Percentiles rank a stretch among this genome's conserved stretches.
phyloP scores from a whole-genome alignment of 2,329 filamentous ascomycete genomes.

The Tolypocladium amazonense region DNA sequence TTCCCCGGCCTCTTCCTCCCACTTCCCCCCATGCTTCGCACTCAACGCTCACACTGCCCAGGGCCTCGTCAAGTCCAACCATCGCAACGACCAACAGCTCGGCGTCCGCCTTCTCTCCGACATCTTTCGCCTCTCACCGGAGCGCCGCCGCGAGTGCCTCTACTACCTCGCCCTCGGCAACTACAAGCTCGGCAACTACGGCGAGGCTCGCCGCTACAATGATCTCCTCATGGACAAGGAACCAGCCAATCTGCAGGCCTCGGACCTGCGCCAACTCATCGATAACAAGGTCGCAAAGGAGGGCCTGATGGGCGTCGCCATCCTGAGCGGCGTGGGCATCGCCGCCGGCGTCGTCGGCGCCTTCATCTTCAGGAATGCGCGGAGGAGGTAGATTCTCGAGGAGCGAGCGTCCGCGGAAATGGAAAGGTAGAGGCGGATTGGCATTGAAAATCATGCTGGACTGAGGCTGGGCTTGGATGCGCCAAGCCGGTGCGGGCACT shows the following conservation, averaged over 20 bases:
- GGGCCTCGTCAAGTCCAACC: slow-evolving; percentile 90
- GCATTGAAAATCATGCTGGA: background rate
- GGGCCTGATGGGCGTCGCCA: slow-evolving; percentile 86
- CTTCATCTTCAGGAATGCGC: slow-evolving; percentile 68
- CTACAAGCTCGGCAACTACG: slow-evolving; percentile 97
- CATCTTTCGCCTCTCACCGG: slow-evolving; percentile 88
- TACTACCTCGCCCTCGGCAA: slow-evolving; percentile 97
- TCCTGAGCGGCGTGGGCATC: slow-evolving; percentile 85
- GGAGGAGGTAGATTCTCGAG: slow-evolving; percentile 35
- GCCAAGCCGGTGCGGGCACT: background rate
- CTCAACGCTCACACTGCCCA: slow-evolving; percentile 22
- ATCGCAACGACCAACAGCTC: slow-evolving; percentile 80
- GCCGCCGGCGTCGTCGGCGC: slow-evolving; percentile 89
- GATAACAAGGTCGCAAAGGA: slow-evolving; percentile 96
- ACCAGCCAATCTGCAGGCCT: slow-evolving; percentile 80
- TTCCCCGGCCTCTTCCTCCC: slow-evolving; percentile 1
- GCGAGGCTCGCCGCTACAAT: slow-evolving; percentile 88
- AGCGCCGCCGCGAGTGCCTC: slow-evolving; percentile 91
- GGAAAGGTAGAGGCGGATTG: background rate
- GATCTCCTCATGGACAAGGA: slow-evolving; percentile 86
- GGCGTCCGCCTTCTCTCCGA: slow-evolving; percentile 89
- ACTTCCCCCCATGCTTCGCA: background rate
- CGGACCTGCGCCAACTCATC: slow-evolving; percentile 76
- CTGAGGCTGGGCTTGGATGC: background rate
- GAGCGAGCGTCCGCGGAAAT: background rate